Percentiles rank a stretch among this genome's conserved stretches.
Conservation (phyloP, 371 early-diverging fungal genomes). For the Mortierella sp. region DNA sequence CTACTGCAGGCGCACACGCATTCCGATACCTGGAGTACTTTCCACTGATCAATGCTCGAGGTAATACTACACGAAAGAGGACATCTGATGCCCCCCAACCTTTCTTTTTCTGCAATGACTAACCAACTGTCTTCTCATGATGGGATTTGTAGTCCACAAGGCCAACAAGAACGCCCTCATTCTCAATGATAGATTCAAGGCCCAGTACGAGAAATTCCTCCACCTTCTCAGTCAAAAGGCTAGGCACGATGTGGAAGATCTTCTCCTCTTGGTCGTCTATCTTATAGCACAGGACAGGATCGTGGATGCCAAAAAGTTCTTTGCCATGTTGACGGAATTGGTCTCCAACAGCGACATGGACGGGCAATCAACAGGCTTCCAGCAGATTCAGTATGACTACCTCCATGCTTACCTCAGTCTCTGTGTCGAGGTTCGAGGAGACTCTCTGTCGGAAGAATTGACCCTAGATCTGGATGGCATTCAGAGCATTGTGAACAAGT, state of each 20-base stretch:
- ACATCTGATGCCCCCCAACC: too few relatives aligned
- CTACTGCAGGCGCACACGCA: background rate
- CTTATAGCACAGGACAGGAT: slow-evolving; percentile 67
- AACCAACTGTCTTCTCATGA: too few relatives aligned
- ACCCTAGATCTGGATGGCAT: slow-evolving; percentile 52
- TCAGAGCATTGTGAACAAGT: slow-evolving; percentile 53
- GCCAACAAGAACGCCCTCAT: slow-evolving; percentile 33
- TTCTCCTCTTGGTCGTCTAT: slow-evolving; percentile 57
- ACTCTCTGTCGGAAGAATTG: slow-evolving; percentile 18
- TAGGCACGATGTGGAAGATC: slow-evolving; percentile 44
- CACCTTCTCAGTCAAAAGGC: slow-evolving; percentile 55
- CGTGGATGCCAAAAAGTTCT: slow-evolving; percentile 57
- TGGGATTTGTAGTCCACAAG: slow-evolving; percentile 31
- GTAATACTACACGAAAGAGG: slow-evolving; percentile 31
- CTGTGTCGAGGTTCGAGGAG: slow-evolving; percentile 51
- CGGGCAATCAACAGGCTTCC: slow-evolving; percentile 15
- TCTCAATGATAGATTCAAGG: slow-evolving; percentile 57
- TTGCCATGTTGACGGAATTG: slow-evolving; percentile 17
- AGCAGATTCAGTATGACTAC: slow-evolving; percentile 64
- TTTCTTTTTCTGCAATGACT: too few relatives aligned
- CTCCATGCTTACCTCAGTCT: slow-evolving; percentile 63
- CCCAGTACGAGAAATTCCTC: slow-evolving; percentile 59
- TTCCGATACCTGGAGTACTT: slow-evolving; percentile 60
- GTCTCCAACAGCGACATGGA: slow-evolving; percentile 2
- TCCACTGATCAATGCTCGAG: slow-evolving; percentile 64